These are phyloP conservation scores for Umbelopsis vinacea DNA, from an alignment of 192 early-diverging fungal genomes.

Conservation along the genomic window DNA sequence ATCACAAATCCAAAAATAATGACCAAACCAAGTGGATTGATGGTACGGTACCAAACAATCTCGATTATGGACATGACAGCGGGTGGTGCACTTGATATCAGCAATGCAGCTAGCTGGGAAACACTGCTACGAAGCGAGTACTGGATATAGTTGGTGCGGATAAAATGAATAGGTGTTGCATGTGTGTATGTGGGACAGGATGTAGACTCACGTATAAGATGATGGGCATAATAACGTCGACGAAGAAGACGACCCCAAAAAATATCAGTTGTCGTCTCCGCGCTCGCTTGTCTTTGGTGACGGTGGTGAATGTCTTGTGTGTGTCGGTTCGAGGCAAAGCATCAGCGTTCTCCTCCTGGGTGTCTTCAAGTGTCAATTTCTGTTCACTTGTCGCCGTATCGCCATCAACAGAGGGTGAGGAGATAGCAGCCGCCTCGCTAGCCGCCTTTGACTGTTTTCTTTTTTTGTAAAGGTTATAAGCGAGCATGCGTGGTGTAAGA, in stretches of 20 bases:
- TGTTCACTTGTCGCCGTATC: background rate
- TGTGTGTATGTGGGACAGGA: background rate
- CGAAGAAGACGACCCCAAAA: background rate
- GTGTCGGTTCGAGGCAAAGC: background rate
- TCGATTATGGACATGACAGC: conserved; percentile 25
- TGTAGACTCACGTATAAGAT: background rate
- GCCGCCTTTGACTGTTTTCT: background rate
- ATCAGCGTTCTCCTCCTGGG: background rate
- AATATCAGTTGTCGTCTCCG: background rate
- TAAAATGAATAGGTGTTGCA: too few relatives aligned
- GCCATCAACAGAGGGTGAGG: background rate
- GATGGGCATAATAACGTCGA: background rate
- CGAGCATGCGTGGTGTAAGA: background rate
- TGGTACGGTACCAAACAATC: conserved; percentile 16
- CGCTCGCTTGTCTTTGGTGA: background rate
- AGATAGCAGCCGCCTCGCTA: background rate
- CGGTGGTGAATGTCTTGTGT: background rate
- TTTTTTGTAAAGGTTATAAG: background rate
- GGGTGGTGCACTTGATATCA: conserved; percentile 42
- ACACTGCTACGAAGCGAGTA: conserved; percentile 28
- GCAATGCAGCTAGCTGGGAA: conserved; percentile 29
- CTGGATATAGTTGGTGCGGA: background rate
- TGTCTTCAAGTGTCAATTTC: background rate
- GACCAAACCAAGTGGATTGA: conserved; percentile 32
- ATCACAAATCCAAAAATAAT: conserved; percentile 39